A percentile compares a stretch with the other conserved stretches of the same genome.
Conservation (phyloP, 1,139 yeast species). For the Kurtzmaniella quercitrusa region DNA sequence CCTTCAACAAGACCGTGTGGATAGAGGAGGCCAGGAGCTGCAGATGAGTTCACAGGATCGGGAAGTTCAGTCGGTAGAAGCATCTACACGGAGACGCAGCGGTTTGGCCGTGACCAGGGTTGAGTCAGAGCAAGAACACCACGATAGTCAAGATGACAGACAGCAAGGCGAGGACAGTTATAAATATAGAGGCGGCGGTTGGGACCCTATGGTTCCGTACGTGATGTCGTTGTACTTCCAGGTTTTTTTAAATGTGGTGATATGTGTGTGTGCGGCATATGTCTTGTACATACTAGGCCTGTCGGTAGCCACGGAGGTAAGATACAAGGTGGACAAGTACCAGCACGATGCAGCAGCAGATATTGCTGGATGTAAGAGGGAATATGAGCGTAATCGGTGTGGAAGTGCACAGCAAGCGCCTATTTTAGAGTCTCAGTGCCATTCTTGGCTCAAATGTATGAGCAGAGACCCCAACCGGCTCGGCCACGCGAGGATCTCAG, state of each 20-base stretch:
- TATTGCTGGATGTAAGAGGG: constrained; percentile 65
- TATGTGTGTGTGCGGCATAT: constrained; percentile 53
- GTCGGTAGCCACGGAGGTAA: constrained; percentile 68
- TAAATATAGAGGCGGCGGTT: not conserved
- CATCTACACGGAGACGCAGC: not conserved
- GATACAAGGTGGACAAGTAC: constrained; percentile 61
- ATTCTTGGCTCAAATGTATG: constrained; percentile 81
- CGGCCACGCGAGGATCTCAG: constrained; percentile 74
- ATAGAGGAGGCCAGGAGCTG: not conserved
- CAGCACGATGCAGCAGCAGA: constrained; percentile 59
- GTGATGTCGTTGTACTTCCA: constrained; percentile 71
- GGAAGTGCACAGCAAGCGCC: constrained; percentile 48
- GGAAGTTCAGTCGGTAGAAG: not conserved
- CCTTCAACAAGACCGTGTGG: not conserved
- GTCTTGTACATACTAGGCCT: constrained; percentile 51
- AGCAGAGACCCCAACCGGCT: constrained; percentile 74
- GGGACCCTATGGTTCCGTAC: constrained; percentile 59
- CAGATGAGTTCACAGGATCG: not conserved
- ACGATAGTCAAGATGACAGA: not conserved
- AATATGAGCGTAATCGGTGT: constrained; percentile 73
- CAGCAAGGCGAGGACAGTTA: not conserved
- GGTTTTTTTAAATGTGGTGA: constrained; percentile 56
- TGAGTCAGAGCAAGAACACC: not conserved
- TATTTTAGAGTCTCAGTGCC: constrained; percentile 69
- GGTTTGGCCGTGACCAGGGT: not conserved